Conservation (phyloP, 352 stramenopile genomes). For the Pythium folliculosum region DNA sequence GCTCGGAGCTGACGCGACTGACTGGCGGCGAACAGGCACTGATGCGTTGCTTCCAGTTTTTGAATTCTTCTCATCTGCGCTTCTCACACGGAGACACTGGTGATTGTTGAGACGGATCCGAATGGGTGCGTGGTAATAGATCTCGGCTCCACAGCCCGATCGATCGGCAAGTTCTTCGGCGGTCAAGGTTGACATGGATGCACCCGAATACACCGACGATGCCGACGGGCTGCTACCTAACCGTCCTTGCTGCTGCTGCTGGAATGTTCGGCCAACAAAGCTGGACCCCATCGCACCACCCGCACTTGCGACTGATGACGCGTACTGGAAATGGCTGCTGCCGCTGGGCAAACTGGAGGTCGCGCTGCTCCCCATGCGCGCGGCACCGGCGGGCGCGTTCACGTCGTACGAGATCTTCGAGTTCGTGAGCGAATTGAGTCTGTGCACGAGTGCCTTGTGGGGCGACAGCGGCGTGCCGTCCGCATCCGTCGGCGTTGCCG, state of each 20-base stretch:
- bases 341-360: slow-evolving; percentile 24
- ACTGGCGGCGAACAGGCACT: slow-evolving; percentile 15
- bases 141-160: slow-evolving; percentile 67
- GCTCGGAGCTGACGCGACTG: slow-evolving; percentile 7
- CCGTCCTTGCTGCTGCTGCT: slow-evolving; percentile 4
- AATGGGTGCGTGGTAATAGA: slow-evolving; percentile 72
- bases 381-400: background rate
- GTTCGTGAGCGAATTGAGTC: slow-evolving; percentile 45
- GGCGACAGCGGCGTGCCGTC: slow-evolving; percentile 51
- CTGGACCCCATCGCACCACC: slow-evolving; percentile 14
- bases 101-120: slow-evolving; percentile 72
- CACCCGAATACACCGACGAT: slow-evolving; percentile 18
- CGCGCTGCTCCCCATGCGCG: slow-evolving; percentile 21
- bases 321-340: slow-evolving; percentile 22
- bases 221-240: slow-evolving; percentile 1
- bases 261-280: slow-evolving; percentile 27
- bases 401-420: slow-evolving; percentile 27
- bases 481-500: background rate
- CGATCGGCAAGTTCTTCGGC: slow-evolving; percentile 51
- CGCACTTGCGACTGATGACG: slow-evolving; percentile 2
- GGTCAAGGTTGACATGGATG: slow-evolving; percentile 25
- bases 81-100: slow-evolving; percentile 60
- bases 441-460: slow-evolving; percentile 59
- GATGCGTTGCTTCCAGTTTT: slow-evolving; percentile 9
- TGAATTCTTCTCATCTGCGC: slow-evolving; percentile 4